phyloP scores from a whole-genome alignment of 2,329 filamentous ascomycete genomes.

The Pseudogymnoascus sp. region DNA sequence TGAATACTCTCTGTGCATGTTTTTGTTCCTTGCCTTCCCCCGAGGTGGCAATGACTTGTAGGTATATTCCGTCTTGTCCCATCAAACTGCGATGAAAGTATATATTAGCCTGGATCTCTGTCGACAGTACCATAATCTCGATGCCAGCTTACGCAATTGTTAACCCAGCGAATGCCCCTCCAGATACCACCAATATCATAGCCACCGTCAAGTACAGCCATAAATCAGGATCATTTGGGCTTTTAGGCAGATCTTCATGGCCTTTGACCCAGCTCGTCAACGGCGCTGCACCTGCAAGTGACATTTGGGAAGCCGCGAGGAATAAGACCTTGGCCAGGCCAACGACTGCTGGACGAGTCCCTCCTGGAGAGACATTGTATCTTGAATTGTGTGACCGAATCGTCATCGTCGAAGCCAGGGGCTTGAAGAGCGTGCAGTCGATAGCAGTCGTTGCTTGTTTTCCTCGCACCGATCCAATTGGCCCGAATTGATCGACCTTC shows the following conservation, averaged over 20 bases:
- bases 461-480: background rate
- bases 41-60: constrained; percentile 82
- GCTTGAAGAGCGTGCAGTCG: background rate
- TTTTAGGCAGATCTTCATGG: constrained; percentile 37
- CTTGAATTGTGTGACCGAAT: background rate
- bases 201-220: constrained; percentile 79
- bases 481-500: background rate
- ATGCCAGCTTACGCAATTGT: constrained; percentile 62
- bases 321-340: constrained; percentile 45
- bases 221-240: constrained; percentile 54
- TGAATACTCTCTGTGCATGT: constrained; percentile 72
- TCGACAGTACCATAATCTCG: background rate
- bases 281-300: constrained; percentile 25
- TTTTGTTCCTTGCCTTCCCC: constrained; percentile 70
- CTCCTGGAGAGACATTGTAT: constrained; percentile 6
- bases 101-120: background rate
- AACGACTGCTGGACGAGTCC: constrained; percentile 40
- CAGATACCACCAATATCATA: constrained; percentile 49
- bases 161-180: constrained; percentile 85
- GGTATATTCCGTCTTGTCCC: constrained; percentile 79
- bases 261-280: constrained; percentile 33
- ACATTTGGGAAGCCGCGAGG: constrained; percentile 36
- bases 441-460: background rate
- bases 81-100: constrained; percentile 21
- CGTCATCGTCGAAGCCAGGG: background rate